Evolutionary conservation across 129 eudicot species (phyloP).

Genomic region (Lactuca sativa): DNA sequence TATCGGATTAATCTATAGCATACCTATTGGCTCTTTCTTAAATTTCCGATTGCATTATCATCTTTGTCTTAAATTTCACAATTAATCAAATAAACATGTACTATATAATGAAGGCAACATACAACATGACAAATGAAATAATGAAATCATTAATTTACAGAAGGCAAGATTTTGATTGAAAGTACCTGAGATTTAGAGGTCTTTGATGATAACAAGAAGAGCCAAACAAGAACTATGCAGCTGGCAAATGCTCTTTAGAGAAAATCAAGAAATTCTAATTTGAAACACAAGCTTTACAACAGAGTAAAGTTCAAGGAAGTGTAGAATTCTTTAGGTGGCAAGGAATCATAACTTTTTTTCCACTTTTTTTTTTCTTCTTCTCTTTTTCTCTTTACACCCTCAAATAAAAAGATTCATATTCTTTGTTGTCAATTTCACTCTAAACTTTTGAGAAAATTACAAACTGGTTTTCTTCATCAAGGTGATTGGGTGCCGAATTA

Average conservation of each 20-base stretch:
- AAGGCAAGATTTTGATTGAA: conserved; percentile 20
- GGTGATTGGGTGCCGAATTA: conserved; percentile 29
- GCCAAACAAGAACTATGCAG: conserved; percentile 29
- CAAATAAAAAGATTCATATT: conserved; percentile 33
- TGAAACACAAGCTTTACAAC: conserved; percentile 33
- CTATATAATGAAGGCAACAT: neutral
- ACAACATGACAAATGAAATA: conserved; percentile 12
- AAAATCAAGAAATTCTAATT: conserved; percentile 22
- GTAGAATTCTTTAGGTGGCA: conserved; percentile 40
- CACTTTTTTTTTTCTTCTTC: neutral
- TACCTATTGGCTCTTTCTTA: conserved; percentile 4
- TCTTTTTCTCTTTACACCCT: conserved; percentile 22
- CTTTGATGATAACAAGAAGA: conserved; percentile 36
- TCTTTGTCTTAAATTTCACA: neutral
- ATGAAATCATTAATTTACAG: conserved; percentile 19
- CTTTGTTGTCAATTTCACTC: conserved; percentile 26
- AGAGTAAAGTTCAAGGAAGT: conserved; percentile 41
- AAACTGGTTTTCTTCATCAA: conserved; percentile 20
- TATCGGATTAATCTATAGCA: neutral
- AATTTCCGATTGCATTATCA: neutral
- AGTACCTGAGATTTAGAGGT: conserved; percentile 31
- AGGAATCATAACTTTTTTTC: conserved; percentile 29
- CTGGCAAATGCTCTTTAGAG: conserved; percentile 33
- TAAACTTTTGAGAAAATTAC: neutral
- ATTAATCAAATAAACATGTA: conserved; percentile 15